phyloP scores from a whole-genome alignment of 192 early-diverging fungal genomes.

The Phlyctochytrium planicorne region DNA sequence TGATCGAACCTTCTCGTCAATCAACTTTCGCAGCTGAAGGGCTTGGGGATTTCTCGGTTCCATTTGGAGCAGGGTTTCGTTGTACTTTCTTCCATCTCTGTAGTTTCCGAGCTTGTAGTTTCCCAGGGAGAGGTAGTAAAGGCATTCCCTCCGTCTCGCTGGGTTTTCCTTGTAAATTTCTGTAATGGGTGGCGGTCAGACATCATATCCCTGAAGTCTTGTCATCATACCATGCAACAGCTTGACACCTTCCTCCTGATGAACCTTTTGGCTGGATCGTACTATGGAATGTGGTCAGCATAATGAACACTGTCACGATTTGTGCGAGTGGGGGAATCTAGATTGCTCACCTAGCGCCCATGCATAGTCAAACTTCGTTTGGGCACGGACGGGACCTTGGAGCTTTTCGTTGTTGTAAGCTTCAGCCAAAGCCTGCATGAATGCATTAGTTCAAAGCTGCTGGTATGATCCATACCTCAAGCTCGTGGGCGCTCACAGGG shows the following conservation, averaged over 20 bases:
- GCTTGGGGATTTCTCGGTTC: slow-evolving; percentile 88
- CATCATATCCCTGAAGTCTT: neutral
- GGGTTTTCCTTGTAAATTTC: slow-evolving; percentile 86
- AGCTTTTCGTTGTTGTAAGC: slow-evolving; percentile 50
- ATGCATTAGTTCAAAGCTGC: too few species aligned
- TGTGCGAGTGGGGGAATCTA: neutral
- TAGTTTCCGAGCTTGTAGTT: slow-evolving; percentile 91
- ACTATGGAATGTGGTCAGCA: slow-evolving; percentile 14
- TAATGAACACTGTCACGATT: neutral
- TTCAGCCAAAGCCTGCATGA: slow-evolving; percentile 7
- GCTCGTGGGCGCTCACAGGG: too few species aligned
- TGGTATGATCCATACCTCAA: too few species aligned
- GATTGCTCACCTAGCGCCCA: slow-evolving; percentile 80
- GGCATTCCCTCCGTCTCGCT: slow-evolving; percentile 85
- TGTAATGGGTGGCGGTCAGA: slow-evolving; percentile 32
- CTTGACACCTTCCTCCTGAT: slow-evolving; percentile 76
- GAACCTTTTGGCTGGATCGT: slow-evolving; percentile 54
- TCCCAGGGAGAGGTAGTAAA: slow-evolving; percentile 91
- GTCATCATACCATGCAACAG: slow-evolving; percentile 70
- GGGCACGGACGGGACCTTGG: slow-evolving; percentile 60
- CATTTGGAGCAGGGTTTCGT: slow-evolving; percentile 74
- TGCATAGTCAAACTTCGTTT: slow-evolving; percentile 97
- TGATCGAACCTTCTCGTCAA: slow-evolving; percentile 78
- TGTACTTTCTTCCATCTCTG: slow-evolving; percentile 74
- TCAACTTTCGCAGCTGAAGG: slow-evolving; percentile 62